Evolutionary conservation across 2,329 filamentous ascomycete genomes (phyloP), one percentile per base, ranked within the genome.

Genomic region (Chrysoporthe puriensis): DNA sequence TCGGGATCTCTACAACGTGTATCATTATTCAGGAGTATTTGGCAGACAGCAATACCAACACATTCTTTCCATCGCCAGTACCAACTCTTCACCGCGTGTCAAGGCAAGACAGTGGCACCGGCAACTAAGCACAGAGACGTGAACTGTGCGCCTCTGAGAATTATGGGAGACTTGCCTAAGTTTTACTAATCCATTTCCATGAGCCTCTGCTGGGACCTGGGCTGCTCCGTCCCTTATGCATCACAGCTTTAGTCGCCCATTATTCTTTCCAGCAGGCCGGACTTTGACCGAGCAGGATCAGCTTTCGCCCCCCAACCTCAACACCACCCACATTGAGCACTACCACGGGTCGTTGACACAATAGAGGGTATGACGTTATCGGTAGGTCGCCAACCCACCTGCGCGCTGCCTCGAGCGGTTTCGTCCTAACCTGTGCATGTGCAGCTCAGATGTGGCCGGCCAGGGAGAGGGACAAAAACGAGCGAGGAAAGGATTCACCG

Each of bases 401-500:
- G 32, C 8, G 14, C 34, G n/a, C n/a, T 40, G 16, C 16, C 18
- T 58, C 2, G 56, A 6, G 34, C 34, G 56, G 4, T 42, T 21
- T 32, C 32, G 21, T 52, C 11, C 6, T 52, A 26, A 26, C 34
- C 57, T 59, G 34, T 18, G 56, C 8, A 46, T 11, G n/a, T n/a
- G 36, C 32, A 4, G 14, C 21, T 54, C 21, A 16, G 43, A 5
- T 6, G 18, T 40, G 14, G 16, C 60, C 42, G 46, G 26, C n/a
- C 11, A 42, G 34, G 42, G 40, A 63, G 32, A 26, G 40, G 21
- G 2, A 21, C 40, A 57, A 46, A 36, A 36, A 56, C 14, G 48
- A 63, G 26, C 52, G 50, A 63, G 8, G 26, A 32, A 43, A 43
- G n/a, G 40, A 44, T 61, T 61, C 64, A 67, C 67, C 67, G 67